Percentiles rank a stretch among this genome's conserved stretches.
These are phyloP conservation scores for Aspergillus texensis DNA, from an alignment of 2,329 filamentous ascomycete species.

Conservation along the genomic window DNA sequence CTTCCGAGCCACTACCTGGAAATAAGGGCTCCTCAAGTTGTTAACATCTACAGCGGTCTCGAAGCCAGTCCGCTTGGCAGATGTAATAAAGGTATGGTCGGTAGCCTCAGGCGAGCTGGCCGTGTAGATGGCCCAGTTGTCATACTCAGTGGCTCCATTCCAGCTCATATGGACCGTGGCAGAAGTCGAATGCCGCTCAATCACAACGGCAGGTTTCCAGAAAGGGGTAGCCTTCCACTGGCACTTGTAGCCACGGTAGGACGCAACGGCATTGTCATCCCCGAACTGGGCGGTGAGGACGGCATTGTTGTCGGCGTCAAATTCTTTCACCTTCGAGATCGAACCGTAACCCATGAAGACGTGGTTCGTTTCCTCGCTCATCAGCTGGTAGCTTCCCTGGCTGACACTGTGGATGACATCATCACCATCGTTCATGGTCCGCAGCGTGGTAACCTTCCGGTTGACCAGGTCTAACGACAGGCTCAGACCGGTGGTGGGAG, in stretches of 20 bases:
- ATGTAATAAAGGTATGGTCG: conserved; percentile 23
- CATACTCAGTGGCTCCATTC: conserved; percentile 42
- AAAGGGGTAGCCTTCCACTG: conserved; percentile 37
- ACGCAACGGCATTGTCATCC: conserved; percentile 30
- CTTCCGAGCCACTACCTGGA: conserved; percentile 34
- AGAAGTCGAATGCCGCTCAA: conserved; percentile 15
- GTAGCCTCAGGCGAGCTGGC: conserved; percentile 21
- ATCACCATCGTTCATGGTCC: conserved; percentile 23
- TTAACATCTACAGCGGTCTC: conserved; percentile 27
- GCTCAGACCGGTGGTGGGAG: conserved; percentile 27
- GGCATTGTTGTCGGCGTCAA: conserved; percentile 32
- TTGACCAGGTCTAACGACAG: conserved; percentile 26
- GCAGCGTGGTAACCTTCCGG: conserved; percentile 26
- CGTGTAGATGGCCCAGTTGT: conserved; percentile 39
- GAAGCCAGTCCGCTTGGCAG: conserved; percentile 31
- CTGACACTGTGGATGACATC: conserved; percentile 31
- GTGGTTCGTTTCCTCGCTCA: conserved; percentile 26
- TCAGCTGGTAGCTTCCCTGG: conserved; percentile 32
- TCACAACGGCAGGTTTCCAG: conserved; percentile 29
- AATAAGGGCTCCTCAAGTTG: conserved; percentile 20
- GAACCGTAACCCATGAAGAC: conserved; percentile 40
- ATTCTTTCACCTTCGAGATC: conserved; percentile 40
- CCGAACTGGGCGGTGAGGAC: conserved; percentile 38
- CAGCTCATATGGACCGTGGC: conserved; percentile 41
- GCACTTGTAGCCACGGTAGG: conserved; percentile 41